phyloP scores from a whole-genome alignment of 805 yeast genomes.

The Pichia manshurica region DNA sequence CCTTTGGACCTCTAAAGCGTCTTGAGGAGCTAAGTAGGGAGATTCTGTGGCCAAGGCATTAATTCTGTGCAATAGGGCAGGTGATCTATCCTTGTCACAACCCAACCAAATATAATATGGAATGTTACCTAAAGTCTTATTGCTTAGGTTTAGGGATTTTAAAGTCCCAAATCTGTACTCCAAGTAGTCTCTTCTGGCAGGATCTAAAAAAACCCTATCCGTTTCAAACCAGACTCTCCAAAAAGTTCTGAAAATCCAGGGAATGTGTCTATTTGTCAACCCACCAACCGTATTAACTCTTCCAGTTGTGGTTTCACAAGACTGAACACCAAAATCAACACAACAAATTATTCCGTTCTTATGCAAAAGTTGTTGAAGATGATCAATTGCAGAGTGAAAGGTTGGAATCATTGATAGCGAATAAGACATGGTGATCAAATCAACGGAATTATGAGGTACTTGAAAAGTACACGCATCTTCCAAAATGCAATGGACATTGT shows the following conservation, averaged over 20 bases:
- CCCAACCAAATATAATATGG: constrained; percentile 86
- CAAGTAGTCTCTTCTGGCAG: constrained; percentile 75
- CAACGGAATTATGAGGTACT: constrained; percentile 49
- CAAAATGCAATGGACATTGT: constrained; percentile 60
- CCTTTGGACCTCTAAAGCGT: constrained; percentile 17
- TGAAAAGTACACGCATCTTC: constrained; percentile 72
- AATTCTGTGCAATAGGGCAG: constrained; percentile 46
- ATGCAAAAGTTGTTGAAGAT: constrained; percentile 47
- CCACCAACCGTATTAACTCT: constrained; percentile 75
- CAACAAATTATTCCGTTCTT: constrained; percentile 60
- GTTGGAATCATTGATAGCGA: constrained; percentile 83
- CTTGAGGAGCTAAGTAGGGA: constrained; percentile 67
- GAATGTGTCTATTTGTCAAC: constrained; percentile 58
- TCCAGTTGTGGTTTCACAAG: constrained; percentile 56
- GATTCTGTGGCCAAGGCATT: constrained; percentile 76
- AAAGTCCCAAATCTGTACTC: constrained; percentile 80
- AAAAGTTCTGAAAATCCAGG: constrained; percentile 73
- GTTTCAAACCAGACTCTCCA: constrained; percentile 89
- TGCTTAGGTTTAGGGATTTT: constrained; percentile 65
- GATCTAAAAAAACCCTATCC: constrained; percentile 72
- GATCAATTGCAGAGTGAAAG: constrained; percentile 72
- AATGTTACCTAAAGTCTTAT: constrained; percentile 60
- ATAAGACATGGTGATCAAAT: constrained; percentile 71
- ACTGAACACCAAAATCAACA: constrained; percentile 78
- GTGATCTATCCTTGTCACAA: constrained; percentile 52